Evolutionary conservation across 78 protist species (phyloP).

Genomic region (Dictyostelium firmibasis): DNA sequence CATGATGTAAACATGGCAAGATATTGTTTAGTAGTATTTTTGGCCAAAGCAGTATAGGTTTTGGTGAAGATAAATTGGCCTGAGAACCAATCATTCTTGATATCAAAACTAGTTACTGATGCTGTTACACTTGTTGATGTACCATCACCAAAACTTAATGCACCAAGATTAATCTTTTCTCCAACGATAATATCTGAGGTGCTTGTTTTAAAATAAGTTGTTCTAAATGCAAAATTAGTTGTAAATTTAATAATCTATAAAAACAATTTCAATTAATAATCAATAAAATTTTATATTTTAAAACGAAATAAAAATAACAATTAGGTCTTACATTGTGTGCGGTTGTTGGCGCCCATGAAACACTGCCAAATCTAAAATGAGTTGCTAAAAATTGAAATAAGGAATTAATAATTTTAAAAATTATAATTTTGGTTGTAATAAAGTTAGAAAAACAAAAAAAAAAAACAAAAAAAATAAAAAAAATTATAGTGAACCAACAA

Average conservation of each 20-base stretch:
- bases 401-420: neutral
- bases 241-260: neutral
- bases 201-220: neutral
- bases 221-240: conserved; percentile 19
- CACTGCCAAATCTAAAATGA: conserved; percentile 17
- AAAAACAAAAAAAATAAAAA: neutral
- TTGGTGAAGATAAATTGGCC: neutral
- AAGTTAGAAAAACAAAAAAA: neutral
- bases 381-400: neutral
- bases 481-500: too few species aligned
- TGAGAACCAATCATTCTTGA: conserved; percentile 14
- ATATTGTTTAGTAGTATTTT: neutral
- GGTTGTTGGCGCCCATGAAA: conserved; percentile 12
- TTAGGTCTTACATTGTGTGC: neutral
- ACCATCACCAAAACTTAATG: neutral
- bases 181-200: neutral
- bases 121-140: neutral
- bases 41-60: neutral
- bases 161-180: neutral
- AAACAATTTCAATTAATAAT: neutral
- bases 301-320: neutral
- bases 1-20: neutral
- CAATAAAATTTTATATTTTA: neutral
- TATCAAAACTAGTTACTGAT: conserved; percentile 6
- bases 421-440: too few species aligned